Percentiles rank a stretch among this genome's conserved stretches.
Conservation (phyloP, 164 flowering plant genomes). For the Liquidambar formosana region DNA sequence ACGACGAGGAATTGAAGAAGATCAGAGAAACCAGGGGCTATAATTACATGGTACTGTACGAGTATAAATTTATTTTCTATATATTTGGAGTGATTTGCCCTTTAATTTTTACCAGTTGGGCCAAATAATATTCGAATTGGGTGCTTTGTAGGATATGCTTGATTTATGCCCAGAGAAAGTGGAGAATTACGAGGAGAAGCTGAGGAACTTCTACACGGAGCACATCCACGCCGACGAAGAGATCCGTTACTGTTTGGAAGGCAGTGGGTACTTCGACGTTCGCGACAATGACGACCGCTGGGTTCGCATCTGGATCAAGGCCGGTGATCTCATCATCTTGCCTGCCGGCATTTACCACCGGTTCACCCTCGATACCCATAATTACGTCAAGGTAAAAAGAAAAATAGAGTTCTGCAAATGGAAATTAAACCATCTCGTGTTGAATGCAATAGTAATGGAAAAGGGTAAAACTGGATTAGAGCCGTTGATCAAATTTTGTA, state of each 20-base stretch:
- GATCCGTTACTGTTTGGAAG: constrained; percentile 87
- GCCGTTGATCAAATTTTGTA: background rate
- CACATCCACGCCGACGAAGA: constrained; percentile 93
- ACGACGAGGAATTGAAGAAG: constrained; percentile 58
- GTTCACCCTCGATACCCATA: constrained; percentile 75
- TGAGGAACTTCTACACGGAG: constrained; percentile 86
- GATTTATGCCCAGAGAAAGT: constrained; percentile 86
- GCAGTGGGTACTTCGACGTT: constrained; percentile 92
- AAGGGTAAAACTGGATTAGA: too few relatives aligned
- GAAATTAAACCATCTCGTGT: too few relatives aligned
- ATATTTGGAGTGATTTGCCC: too few relatives aligned
- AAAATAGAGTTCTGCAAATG: too few relatives aligned
- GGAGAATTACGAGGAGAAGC: constrained; percentile 79
- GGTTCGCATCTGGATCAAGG: constrained; percentile 84
- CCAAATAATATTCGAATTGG: too few relatives aligned
- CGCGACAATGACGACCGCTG: constrained; percentile 84
- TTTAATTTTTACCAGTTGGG: too few relatives aligned
- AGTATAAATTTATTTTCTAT: background rate
- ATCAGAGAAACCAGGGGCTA: constrained; percentile 73
- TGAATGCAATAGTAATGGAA: too few relatives aligned
- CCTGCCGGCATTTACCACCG: constrained; percentile 98
- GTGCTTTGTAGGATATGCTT: constrained; percentile 61
- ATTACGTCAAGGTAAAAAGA: constrained; percentile 85
- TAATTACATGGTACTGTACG: constrained; percentile 54
- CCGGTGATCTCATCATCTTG: constrained; percentile 80